Evolutionary conservation across 805 yeast genomes (phyloP).

Genomic region (Limtongozyma cylindracea): DNA sequence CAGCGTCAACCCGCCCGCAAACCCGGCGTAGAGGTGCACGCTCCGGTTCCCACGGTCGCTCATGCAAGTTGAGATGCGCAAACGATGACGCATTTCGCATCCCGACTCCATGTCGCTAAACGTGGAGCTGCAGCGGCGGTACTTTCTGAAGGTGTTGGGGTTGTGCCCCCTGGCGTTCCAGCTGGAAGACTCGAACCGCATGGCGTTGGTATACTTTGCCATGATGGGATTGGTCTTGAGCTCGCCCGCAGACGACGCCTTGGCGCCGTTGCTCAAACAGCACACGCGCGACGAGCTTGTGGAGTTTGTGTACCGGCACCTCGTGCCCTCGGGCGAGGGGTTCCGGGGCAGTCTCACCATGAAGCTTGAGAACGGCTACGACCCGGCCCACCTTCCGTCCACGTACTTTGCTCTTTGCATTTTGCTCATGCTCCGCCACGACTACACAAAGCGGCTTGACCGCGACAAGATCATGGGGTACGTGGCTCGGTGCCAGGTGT

Average conservation of each 20-base stretch:
- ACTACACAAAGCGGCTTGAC: conserved; percentile 8
- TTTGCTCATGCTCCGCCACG: conserved; percentile 22
- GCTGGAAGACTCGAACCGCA: conserved; percentile 38
- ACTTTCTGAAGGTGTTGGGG: conserved; percentile 22
- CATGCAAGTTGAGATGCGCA: no score
- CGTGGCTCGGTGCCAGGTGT: conserved; percentile 30
- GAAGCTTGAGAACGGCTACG: conserved; percentile 12
- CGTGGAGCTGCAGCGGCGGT: conserved; percentile 11
- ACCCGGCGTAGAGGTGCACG: conserved; percentile 71
- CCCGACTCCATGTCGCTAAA: no score
- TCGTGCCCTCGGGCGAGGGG: conserved; percentile 11
- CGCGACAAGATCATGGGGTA: conserved; percentile 27
- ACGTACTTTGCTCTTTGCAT: conserved; percentile 53
- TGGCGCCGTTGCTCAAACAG: conserved; percentile 1
- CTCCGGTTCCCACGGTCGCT: no score
- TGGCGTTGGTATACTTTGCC: conserved; percentile 50
- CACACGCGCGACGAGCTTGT: no score
- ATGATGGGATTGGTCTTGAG: conserved; percentile 28
- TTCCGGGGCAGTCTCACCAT: conserved; percentile 36
- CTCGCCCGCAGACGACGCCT: conserved; percentile 8
- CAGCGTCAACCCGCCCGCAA: conserved; percentile 62
- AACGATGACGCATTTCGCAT: no score
- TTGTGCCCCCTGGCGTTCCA: conserved; percentile 30
- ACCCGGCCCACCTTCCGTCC: conserved; percentile 41
- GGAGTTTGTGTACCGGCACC: conserved; percentile 22